phyloP scores from a whole-genome alignment of 2,329 filamentous ascomycete species.

The Trichoderma lentiforme region DNA sequence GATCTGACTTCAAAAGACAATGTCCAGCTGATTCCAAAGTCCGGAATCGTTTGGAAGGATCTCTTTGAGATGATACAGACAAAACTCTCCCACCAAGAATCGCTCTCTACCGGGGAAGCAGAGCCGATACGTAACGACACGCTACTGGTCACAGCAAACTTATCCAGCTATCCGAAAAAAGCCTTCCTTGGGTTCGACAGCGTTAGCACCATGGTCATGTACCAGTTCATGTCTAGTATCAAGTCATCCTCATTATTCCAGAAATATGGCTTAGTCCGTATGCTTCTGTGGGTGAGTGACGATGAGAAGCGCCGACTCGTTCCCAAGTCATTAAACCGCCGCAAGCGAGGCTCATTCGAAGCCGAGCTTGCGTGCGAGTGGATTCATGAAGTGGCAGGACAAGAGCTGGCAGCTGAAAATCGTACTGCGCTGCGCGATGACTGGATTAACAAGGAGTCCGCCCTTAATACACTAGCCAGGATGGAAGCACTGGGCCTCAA shows the following conservation, averaged over 20 bases:
- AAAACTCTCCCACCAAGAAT: conserved; percentile 54
- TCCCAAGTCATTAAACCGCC: conserved; percentile 54
- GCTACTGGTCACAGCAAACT: conserved; percentile 69
- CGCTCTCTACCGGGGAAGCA: conserved; percentile 33
- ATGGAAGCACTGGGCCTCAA: conserved; percentile 45
- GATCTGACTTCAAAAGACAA: conserved; percentile 51
- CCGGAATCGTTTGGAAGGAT: conserved; percentile 59
- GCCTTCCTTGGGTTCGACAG: conserved; percentile 52
- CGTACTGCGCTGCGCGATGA: conserved; percentile 42
- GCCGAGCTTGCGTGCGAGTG: conserved; percentile 59
- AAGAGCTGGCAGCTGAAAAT: conserved; percentile 31
- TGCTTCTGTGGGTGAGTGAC: conserved; percentile 69
- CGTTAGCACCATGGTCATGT: conserved; percentile 54
- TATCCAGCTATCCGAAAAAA: conserved; percentile 53
- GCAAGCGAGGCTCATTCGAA: conserved; percentile 57
- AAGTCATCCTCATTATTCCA: conserved; percentile 62
- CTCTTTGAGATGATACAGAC: conserved; percentile 51
- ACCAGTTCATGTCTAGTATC: conserved; percentile 60
- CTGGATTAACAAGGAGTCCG: conserved; percentile 47
- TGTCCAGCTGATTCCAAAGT: conserved; percentile 50
- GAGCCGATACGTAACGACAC: conserved; percentile 61
- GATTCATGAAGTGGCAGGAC: conserved; percentile 55
- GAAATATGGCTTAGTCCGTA: conserved; percentile 72
- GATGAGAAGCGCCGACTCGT: conserved; percentile 58
- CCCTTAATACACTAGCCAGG: conserved; percentile 36